Conservation (phyloP, 2,329 filamentous ascomycete genomes). For the Didymella pinodella region DNA sequence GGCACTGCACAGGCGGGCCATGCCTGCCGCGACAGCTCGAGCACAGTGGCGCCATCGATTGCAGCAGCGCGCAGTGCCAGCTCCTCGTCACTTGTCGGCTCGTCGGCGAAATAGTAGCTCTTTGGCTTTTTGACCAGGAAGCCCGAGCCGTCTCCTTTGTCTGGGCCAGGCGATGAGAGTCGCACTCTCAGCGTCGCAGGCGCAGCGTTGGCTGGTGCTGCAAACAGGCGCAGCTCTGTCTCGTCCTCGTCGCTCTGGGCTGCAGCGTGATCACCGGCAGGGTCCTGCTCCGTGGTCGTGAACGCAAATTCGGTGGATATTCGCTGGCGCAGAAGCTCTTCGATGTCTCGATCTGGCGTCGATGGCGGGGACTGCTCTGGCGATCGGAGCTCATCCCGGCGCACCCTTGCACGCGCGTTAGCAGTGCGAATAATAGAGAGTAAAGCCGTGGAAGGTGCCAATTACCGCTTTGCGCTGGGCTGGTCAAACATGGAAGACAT, state of each 20-base stretch:
- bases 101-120: conserved; percentile 48
- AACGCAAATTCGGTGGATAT: conserved; percentile 37
- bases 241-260: conserved; percentile 38
- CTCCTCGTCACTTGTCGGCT: conserved; percentile 34
- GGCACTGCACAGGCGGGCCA: conserved; percentile 49
- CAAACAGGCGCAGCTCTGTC: conserved; percentile 47
- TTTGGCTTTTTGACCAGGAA: conserved; percentile 42
- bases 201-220: conserved; percentile 33
- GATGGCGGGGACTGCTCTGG: conserved; percentile 45
- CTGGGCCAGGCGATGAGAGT: conserved; percentile 41
- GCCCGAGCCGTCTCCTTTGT: conserved; percentile 34
- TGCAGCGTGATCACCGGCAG: conserved; percentile 6
- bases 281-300: conserved; percentile 23
- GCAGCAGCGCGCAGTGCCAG: conserved; percentile 37
- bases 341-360: conserved; percentile 45
- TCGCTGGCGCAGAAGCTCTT: conserved; percentile 42
- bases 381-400: conserved; percentile 48
- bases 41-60: conserved; percentile 39
- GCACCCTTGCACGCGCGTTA: conserved; percentile 33
- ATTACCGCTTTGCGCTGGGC: conserved; percentile 39
- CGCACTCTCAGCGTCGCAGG: conserved; percentile 42
- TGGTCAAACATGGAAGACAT: conserved; percentile 37
- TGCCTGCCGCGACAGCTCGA: conserved; percentile 39
- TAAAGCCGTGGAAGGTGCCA: not conserved
- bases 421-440: not conserved